Evolutionary conservation across 1,284 basidiomycete genomes (phyloP), one percentile per base, ranked within the genome.

Genomic region (Bjerkandera adusta): DNA sequence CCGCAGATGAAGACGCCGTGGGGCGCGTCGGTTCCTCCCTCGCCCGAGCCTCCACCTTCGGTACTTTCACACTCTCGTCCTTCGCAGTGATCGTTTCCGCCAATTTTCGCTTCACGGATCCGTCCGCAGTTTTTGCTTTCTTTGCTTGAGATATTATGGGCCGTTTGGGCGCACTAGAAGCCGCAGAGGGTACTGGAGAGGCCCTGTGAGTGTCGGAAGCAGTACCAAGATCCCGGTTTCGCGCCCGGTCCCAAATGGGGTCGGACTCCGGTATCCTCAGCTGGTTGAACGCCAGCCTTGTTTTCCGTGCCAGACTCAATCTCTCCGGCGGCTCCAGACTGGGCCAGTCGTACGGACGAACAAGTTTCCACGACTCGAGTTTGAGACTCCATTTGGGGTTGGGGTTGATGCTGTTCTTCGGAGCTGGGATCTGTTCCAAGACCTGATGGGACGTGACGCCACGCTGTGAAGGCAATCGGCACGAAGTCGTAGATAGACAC

Each of bases 271-370:
- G 75, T 51, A 85, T 76, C 29, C 69, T 70, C 37, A 85, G 64
- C 6, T 58, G 60, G 22, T 62, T 65, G 54, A 83, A 71, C 3
- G 66, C 71, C 15, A 64, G 47, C 34, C 77, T 69, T 2, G 76
- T 82, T 24, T 69, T 65, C 29, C 77, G 72, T 1, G 76, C 70
- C 57, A 85, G 67, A 12, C 50, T 54, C 3, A 60, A 64, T 1
- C 75, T 71, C 36, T 80, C 76, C 2, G 64, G 40, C 15, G 76
- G 70, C 0, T 67, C 65, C 18, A 83, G 68, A 22, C 66, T 67
- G 0, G 68, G 66, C 72, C 75, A 83, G 51, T 81, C 79, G 49
- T 72, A 82, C 0, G 86, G 86, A 5, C 83, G 79, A 16, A 86
- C 79, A 54, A 87, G 80, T 22, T 68, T 68, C 83, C 84, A 89